Conservation (phyloP, 352 stramenopile species). For the Globisporangium recalcitrans region DNA sequence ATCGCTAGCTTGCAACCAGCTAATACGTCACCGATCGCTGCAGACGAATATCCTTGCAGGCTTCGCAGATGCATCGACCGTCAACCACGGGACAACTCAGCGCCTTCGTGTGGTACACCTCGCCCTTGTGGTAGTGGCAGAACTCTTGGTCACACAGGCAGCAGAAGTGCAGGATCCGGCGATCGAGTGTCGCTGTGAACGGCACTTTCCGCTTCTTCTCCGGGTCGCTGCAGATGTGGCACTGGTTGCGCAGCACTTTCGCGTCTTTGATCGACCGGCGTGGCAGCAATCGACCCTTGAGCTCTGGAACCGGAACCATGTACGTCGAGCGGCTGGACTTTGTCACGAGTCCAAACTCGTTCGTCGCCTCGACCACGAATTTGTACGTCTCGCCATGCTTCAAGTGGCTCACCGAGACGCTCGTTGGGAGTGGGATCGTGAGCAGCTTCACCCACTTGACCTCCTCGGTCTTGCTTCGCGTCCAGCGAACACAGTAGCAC, state of each 20-base stretch:
- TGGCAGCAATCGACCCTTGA: slow-evolving; percentile 56
- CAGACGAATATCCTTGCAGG: slow-evolving; percentile 60
- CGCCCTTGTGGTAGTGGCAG: slow-evolving; percentile 78
- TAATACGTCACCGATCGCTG: slow-evolving; percentile 49
- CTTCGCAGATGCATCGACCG: slow-evolving; percentile 66
- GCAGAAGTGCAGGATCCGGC: slow-evolving; percentile 78
- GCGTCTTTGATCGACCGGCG: slow-evolving; percentile 33
- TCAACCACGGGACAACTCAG: slow-evolving; percentile 77
- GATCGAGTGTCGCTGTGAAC: slow-evolving; percentile 58
- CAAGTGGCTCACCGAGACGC: slow-evolving; percentile 52
- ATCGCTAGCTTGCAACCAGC: background rate
- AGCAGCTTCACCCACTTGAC: slow-evolving; percentile 76
- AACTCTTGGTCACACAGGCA: slow-evolving; percentile 76
- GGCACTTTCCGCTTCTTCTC: slow-evolving; percentile 60
- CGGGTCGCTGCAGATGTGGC: slow-evolving; percentile 68
- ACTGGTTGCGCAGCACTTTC: slow-evolving; percentile 52
- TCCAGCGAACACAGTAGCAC: slow-evolving; percentile 81
- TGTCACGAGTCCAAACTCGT: slow-evolving; percentile 69
- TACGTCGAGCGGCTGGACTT: slow-evolving; percentile 79
- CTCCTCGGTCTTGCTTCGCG: slow-evolving; percentile 67
- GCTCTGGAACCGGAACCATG: slow-evolving; percentile 75
- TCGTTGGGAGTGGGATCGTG: slow-evolving; percentile 58
- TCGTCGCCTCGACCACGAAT: slow-evolving; percentile 78
- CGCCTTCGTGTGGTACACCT: slow-evolving; percentile 74
- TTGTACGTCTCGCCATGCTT: slow-evolving; percentile 81